A percentile compares a stretch with the other conserved stretches of the same genome.
These are phyloP conservation scores for Candida lessepsii DNA, from an alignment of 805 yeast genomes.

Conservation along the genomic window DNA sequence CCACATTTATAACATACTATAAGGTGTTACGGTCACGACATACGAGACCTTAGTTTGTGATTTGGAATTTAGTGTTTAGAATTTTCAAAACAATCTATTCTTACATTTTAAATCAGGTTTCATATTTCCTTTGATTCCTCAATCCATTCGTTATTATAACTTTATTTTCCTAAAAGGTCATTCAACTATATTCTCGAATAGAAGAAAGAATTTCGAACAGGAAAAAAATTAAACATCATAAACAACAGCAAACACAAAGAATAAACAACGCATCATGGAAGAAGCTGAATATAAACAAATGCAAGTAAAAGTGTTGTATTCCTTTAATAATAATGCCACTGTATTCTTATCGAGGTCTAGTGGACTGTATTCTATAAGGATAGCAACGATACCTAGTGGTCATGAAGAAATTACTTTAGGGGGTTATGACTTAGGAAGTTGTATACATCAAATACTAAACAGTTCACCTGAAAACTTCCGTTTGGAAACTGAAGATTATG, in stretches of 20 bases:
- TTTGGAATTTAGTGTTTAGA: not conserved
- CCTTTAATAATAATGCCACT: conserved; percentile 42
- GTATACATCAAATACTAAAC: conserved; percentile 37
- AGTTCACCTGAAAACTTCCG: conserved; percentile 45
- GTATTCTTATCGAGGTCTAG: conserved; percentile 43
- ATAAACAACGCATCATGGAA: conserved; percentile 7
- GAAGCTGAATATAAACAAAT: conserved; percentile 30
- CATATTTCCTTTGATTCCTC: too few species aligned
- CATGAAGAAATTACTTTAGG: conserved; percentile 36
- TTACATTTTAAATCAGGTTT: too few species aligned
- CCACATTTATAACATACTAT: not conserved
- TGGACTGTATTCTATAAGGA: conserved; percentile 32
- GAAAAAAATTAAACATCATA: conserved; percentile 3
- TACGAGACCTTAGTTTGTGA: conserved; percentile 1
- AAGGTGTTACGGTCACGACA: conserved; percentile 2
- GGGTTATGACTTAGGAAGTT: conserved; percentile 39
- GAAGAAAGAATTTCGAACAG: not conserved
- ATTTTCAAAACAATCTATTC: conserved; percentile 4
- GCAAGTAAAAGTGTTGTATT: conserved; percentile 46
- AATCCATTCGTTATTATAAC: conserved; percentile 4
- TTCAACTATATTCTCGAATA: not conserved
- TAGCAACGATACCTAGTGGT: conserved; percentile 35
- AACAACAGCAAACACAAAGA: not conserved
- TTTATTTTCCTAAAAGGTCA: conserved; percentile 1
- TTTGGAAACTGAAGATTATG: conserved; percentile 39